Conservation (phyloP, 1,284 basidiomycete species). For the Gomphus sp. region DNA sequence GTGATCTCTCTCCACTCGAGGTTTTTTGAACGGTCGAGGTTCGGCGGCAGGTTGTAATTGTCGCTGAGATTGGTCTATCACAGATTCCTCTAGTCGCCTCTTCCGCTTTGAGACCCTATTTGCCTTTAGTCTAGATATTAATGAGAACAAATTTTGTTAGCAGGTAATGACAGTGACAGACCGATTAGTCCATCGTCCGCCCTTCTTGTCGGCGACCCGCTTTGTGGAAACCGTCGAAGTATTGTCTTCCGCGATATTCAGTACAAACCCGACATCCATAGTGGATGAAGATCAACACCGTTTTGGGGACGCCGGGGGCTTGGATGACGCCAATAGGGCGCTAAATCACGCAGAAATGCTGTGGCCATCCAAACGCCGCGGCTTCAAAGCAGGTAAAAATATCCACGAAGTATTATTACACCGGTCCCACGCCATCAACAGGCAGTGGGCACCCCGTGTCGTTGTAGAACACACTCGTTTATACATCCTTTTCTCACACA, state of each 20-base stretch:
- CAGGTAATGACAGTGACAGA: constrained; percentile 18
- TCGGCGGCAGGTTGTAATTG: constrained; percentile 20
- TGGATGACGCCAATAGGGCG: background rate
- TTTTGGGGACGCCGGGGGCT: background rate
- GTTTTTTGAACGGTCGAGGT: constrained; percentile 38
- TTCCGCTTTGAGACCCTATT: constrained; percentile 63
- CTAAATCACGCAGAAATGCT: too few relatives aligned
- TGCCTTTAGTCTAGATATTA: constrained; percentile 47
- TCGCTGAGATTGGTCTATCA: background rate
- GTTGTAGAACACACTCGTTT: background rate
- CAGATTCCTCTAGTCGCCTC: constrained; percentile 7
- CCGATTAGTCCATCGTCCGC: constrained; percentile 83
- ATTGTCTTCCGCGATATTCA: constrained; percentile 50
- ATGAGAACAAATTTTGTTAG: constrained; percentile 7
- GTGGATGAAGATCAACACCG: background rate
- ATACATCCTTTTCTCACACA: background rate
- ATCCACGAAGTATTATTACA: background rate
- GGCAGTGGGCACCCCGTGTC: background rate
- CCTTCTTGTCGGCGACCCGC: constrained; percentile 40
- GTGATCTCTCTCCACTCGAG: constrained; percentile 29
- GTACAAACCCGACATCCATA: constrained; percentile 64
- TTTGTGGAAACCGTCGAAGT: constrained; percentile 19
- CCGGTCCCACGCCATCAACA: background rate
- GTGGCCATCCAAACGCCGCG: background rate
- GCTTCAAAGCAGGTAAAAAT: background rate